phyloP scores from a whole-genome alignment of 208 protist species.

The Trypanosomatidae sp. region DNA sequence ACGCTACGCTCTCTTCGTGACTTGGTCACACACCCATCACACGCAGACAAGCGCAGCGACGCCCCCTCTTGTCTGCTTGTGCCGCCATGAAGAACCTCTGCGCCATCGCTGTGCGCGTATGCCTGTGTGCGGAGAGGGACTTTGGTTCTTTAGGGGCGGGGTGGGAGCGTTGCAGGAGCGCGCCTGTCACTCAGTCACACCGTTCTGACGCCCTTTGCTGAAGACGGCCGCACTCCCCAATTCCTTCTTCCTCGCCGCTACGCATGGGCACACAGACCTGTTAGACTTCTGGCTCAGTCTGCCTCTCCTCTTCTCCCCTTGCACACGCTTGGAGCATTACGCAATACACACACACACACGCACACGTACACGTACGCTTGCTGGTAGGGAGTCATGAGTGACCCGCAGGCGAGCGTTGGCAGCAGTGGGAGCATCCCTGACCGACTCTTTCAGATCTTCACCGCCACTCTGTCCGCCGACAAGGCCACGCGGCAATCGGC shows the following conservation, averaged over 20 bases:
- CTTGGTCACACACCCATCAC: no score
- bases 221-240: background rate
- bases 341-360: background rate
- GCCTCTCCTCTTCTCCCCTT: background rate
- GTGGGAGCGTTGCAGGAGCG: background rate
- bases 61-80: no score
- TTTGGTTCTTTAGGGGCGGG: background rate
- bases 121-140: background rate
- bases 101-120: background rate
- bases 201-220: background rate
- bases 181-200: background rate
- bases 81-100: no score
- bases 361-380: background rate
- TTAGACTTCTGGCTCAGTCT: background rate
- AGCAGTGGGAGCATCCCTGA: conserved; percentile 27
- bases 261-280: background rate
- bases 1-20: no score
- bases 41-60: no score
- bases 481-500: conserved; percentile 61
- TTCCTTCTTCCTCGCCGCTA: background rate
- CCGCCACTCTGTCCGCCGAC: conserved; percentile 62
- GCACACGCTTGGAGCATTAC: background rate
- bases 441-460: conserved; percentile 67
- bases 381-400: conserved; percentile 1
- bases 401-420: background rate